These are phyloP conservation scores for Musa itinerans DNA, from an alignment of 176 grass and related monocot genomes.

Conservation along the genomic window DNA sequence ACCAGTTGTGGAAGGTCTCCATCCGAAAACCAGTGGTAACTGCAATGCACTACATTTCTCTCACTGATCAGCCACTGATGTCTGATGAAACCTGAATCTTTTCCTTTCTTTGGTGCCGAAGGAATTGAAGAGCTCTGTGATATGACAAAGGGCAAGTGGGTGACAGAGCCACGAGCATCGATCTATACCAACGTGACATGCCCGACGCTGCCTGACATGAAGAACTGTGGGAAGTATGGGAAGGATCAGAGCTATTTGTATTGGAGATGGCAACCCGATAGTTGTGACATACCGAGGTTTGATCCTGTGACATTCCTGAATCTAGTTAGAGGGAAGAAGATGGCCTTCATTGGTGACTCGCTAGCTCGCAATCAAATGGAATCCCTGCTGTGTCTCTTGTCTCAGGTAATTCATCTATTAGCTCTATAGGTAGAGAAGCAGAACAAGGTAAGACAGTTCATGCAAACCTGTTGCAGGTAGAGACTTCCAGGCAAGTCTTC, in stretches of 20 bases:
- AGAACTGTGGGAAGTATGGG: constrained; percentile 63
- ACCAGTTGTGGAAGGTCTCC: too few relatives aligned
- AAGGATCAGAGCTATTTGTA: constrained; percentile 42
- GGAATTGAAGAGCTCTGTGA: constrained; percentile 28
- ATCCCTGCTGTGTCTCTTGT: constrained; percentile 55
- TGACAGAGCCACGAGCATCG: constrained; percentile 31
- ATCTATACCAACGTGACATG: constrained; percentile 54
- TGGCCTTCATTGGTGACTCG: constrained; percentile 71
- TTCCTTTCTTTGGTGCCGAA: neutral
- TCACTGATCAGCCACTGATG: too few relatives aligned
- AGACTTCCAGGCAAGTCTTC: constrained; percentile 29
- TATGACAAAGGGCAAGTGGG: constrained; percentile 49
- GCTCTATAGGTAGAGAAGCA: too few relatives aligned
- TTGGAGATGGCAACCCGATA: constrained; percentile 61
- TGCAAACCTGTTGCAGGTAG: constrained; percentile 20
- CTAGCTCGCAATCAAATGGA: constrained; percentile 62
- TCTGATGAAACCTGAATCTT: too few relatives aligned
- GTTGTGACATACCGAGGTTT: constrained; percentile 45
- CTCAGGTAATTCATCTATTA: constrained; percentile 20
- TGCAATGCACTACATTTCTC: neutral
- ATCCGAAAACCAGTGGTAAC: neutral
- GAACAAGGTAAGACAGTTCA: too few relatives aligned
- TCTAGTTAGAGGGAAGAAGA: constrained; percentile 38
- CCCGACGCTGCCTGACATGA: constrained; percentile 38
- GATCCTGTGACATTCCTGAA: constrained; percentile 32